phyloP scores from a whole-genome alignment of 345 rosid species.

The Boechera stricta region DNA sequence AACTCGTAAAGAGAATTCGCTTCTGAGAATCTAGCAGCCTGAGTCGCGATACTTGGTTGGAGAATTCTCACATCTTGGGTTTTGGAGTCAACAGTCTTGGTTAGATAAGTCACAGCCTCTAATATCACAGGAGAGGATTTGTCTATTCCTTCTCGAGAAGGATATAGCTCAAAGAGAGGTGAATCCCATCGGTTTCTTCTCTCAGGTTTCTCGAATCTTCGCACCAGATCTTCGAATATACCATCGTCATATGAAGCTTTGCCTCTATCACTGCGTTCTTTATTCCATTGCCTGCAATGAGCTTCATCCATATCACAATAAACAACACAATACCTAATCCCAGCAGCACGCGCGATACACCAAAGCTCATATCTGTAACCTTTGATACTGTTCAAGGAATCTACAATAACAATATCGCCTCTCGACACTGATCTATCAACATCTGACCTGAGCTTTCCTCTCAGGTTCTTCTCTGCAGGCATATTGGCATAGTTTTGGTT shows the following conservation, averaged over 20 bases:
- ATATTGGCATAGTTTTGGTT: slow-evolving; percentile 88
- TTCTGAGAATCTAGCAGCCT: slow-evolving; percentile 65
- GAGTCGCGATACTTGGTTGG: slow-evolving; percentile 97
- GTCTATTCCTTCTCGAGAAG: slow-evolving; percentile 59
- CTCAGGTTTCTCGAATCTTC: slow-evolving; percentile 93
- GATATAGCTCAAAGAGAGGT: slow-evolving; percentile 81
- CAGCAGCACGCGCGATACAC: slow-evolving; percentile 95
- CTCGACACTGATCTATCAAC: slow-evolving; percentile 96
- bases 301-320: slow-evolving; percentile 74
- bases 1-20: slow-evolving; percentile 86
- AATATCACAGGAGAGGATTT: slow-evolving; percentile 64
- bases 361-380: slow-evolving; percentile 94
- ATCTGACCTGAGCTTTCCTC: slow-evolving; percentile 95
- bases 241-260: slow-evolving; percentile 64
- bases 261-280: slow-evolving; percentile 67
- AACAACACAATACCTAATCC: slow-evolving; percentile 81
- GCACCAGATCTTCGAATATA: slow-evolving; percentile 76
- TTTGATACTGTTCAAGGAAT: slow-evolving; percentile 93
- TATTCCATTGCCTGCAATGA: slow-evolving; percentile 77
- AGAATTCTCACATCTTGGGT: slow-evolving; percentile 76
- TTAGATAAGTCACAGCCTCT: slow-evolving; percentile 82
- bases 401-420: slow-evolving; percentile 79
- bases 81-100: slow-evolving; percentile 73
- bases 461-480: slow-evolving; percentile 87
- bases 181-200: slow-evolving; percentile 97